These are phyloP conservation scores for Oryza officinalis DNA, from an alignment of 176 grass and related monocot species.

Conservation along the genomic window DNA sequence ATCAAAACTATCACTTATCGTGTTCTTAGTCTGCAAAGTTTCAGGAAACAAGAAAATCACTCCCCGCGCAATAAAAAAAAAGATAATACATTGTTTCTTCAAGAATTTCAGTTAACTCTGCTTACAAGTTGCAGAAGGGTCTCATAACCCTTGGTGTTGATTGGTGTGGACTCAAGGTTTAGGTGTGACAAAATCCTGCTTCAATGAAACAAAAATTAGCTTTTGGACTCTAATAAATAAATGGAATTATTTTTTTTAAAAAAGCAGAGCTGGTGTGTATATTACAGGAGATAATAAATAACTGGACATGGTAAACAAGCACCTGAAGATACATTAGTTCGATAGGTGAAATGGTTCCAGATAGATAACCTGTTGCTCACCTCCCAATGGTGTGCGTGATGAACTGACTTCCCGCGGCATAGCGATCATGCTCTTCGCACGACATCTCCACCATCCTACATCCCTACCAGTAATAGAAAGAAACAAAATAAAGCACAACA, in stretches of 20 bases:
- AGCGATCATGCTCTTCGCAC: constrained; percentile 61
- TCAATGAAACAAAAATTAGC: background rate
- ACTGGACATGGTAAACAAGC: background rate
- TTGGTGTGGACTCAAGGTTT: constrained; percentile 60
- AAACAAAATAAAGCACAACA: background rate
- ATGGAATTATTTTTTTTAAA: no score
- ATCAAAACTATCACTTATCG: constrained; percentile 63
- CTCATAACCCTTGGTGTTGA: constrained; percentile 78
- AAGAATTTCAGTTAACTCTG: background rate
- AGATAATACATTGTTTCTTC: background rate
- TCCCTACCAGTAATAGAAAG: constrained; percentile 34
- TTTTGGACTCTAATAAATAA: background rate
- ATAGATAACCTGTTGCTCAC: constrained; percentile 22
- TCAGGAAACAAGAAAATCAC: background rate
- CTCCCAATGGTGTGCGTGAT: constrained; percentile 78
- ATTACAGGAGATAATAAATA: background rate
- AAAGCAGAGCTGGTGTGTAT: no score
- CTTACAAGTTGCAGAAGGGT: constrained; percentile 72
- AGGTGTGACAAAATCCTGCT: constrained; percentile 61
- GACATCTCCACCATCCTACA: constrained; percentile 80
- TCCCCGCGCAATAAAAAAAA: background rate
- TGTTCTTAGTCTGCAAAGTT: constrained; percentile 50
- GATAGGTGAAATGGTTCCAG: background rate
- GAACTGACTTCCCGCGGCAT: constrained; percentile 64
- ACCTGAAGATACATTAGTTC: background rate